These are phyloP conservation scores for Paecilomyces sp. DNA, from an alignment of 2,329 filamentous ascomycete genomes.

Conservation along the genomic window DNA sequence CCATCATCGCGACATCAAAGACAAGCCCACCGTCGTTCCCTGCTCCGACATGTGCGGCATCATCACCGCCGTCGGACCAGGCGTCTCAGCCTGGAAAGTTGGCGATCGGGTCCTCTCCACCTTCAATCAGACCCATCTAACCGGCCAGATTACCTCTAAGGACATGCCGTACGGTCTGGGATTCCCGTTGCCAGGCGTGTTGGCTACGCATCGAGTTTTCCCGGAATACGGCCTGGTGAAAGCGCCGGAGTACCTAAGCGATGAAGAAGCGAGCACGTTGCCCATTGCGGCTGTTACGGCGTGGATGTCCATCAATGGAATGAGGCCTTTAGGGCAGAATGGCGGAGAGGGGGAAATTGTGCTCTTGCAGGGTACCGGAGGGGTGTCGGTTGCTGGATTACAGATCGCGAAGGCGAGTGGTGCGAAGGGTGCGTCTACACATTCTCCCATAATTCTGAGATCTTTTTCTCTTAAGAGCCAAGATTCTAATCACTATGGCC, in stretches of 20 bases:
- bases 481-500: constrained; percentile 17
- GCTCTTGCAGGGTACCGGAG: constrained; percentile 49
- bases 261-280: constrained; percentile 34
- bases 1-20: constrained; percentile 52
- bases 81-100: constrained; percentile 41
- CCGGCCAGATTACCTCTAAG: constrained; percentile 51
- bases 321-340: constrained; percentile 33
- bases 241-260: constrained; percentile 29
- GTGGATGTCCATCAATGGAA: constrained; percentile 44
- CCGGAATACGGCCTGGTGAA: constrained; percentile 33
- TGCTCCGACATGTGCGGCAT: constrained; percentile 66
- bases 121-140: constrained; percentile 49
- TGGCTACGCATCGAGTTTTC: constrained; percentile 38
- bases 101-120: constrained; percentile 62
- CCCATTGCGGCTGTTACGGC: constrained; percentile 44
- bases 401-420: constrained; percentile 44
- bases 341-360: constrained; percentile 43
- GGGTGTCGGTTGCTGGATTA: constrained; percentile 39
- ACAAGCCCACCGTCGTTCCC: constrained; percentile 47
- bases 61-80: constrained; percentile 45
- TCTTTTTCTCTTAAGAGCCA: background rate
- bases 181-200: constrained; percentile 46
- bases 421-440: constrained; percentile 25
- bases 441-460: background rate
- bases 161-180: constrained; percentile 55